Percentiles rank a stretch among this genome's conserved stretches.
phyloP scores from a whole-genome alignment of 345 rosid genomes.

The Iberis pinnata region DNA sequence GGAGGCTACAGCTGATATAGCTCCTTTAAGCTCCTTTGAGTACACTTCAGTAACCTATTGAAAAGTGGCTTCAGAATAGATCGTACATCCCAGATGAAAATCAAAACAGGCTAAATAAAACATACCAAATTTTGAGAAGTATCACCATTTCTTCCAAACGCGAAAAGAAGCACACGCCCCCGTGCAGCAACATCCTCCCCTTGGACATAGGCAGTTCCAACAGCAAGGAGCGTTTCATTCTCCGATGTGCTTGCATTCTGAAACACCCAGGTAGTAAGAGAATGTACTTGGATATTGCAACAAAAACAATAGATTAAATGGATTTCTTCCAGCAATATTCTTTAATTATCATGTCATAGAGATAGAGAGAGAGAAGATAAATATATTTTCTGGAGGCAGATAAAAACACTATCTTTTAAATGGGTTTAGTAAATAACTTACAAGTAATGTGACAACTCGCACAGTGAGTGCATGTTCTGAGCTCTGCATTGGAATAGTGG shows the following conservation, averaged over 20 bases:
- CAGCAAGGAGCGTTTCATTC: slow-evolving; percentile 82
- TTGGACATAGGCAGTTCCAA: slow-evolving; percentile 97
- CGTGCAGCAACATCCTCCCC: slow-evolving; percentile 99
- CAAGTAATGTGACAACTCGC: slow-evolving; percentile 78
- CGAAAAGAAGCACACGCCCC: slow-evolving; percentile 87
- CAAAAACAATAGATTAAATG: background rate
- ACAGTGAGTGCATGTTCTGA: slow-evolving; percentile 92
- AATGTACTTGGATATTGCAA: slow-evolving; percentile 15
- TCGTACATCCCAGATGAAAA: slow-evolving; percentile 14
- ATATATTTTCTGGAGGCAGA: slow-evolving; percentile 12
- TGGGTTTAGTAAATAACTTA: slow-evolving; percentile 41
- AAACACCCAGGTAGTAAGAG: slow-evolving; percentile 20
- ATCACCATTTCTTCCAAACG: slow-evolving; percentile 55
- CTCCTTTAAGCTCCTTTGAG: slow-evolving; percentile 92
- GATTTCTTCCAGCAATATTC: background rate
- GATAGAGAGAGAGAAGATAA: slow-evolving; percentile 15
- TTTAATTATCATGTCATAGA: slow-evolving; percentile 7
- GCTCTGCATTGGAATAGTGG: slow-evolving; percentile 92
- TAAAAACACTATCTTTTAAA: slow-evolving; percentile 2
- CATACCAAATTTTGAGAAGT: slow-evolving; percentile 62
- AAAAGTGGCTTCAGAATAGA: slow-evolving; percentile 17
- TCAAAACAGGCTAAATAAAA: background rate
- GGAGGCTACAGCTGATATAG: slow-evolving; percentile 94
- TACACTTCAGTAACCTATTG: slow-evolving; percentile 81
- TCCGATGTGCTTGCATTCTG: slow-evolving; percentile 80